Conservation (phyloP, 1,284 basidiomycete genomes). For the Ceratobasidium theobromae region DNA sequence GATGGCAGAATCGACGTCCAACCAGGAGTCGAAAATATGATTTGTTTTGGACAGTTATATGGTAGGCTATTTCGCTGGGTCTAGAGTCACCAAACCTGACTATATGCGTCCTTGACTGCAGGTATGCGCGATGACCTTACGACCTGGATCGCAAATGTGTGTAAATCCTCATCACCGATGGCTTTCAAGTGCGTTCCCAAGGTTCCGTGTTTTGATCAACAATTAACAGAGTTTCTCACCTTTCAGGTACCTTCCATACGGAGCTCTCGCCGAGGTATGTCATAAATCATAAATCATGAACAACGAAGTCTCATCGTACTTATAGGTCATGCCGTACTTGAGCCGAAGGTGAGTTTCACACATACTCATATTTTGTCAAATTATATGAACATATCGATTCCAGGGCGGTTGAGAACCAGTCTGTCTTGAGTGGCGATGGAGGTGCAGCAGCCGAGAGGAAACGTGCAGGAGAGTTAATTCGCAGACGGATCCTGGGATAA, state of each 20-base stretch:
- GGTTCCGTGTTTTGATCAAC: constrained; percentile 7
- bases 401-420: constrained; percentile 80
- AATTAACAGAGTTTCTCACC: background rate
- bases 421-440: constrained; percentile 58
- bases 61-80: constrained; percentile 53
- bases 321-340: constrained; percentile 65
- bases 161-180: constrained; percentile 61
- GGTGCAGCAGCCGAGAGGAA: constrained; percentile 57
- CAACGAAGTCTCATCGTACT: background rate
- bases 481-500: constrained; percentile 49
- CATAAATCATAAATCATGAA: background rate
- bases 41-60: constrained; percentile 77
- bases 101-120: constrained; percentile 40
- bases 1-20: constrained; percentile 14
- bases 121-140: constrained; percentile 85
- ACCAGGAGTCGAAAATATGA: background rate
- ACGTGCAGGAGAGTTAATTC: constrained; percentile 55
- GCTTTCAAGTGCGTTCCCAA: constrained; percentile 63
- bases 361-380: background rate
- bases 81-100: background rate
- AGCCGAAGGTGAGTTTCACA: constrained; percentile 7
- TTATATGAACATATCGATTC: constrained; percentile 44
- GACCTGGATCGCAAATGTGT: constrained; percentile 62
- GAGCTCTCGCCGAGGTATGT: constrained; percentile 66
- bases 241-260: constrained; percentile 75